A percentile compares a stretch with the other conserved stretches of the same genome.
These are phyloP conservation scores for Knoxia roxburghii DNA, from an alignment of 257 asterid species.

Conservation along the genomic window DNA sequence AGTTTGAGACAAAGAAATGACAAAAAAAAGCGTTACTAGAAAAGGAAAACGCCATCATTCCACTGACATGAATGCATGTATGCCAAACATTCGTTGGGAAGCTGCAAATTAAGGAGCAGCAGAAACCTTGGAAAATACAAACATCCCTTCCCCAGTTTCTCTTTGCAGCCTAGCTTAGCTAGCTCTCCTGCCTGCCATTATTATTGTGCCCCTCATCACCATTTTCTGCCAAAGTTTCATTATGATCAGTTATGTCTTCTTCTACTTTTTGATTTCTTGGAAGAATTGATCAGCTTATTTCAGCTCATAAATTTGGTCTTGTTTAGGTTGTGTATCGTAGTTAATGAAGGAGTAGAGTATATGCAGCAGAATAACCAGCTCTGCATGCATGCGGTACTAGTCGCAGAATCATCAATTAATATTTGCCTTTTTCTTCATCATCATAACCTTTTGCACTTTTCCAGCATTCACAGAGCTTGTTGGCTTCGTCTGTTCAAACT, in stretches of 20 bases:
- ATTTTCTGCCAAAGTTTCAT: not conserved
- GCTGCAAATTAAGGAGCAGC: conserved; percentile 32
- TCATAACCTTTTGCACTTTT: no score
- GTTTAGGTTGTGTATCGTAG: no score
- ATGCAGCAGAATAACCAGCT: no score
- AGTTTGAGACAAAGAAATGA: conserved; percentile 6
- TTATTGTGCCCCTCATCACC: conserved; percentile 12
- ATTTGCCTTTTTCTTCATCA: no score
- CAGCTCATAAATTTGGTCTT: no score
- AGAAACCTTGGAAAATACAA: conserved; percentile 38
- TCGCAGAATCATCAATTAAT: no score
- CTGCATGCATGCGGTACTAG: no score
- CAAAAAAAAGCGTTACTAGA: conserved; percentile 18
- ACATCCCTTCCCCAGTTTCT: conserved; percentile 11
- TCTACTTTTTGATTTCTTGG: conserved; percentile 27
- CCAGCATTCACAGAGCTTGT: no score
- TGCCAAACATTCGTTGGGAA: conserved; percentile 54
- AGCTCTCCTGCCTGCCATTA: no score
- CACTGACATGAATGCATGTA: conserved; percentile 34
- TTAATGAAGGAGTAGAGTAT: no score
- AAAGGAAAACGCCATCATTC: conserved; percentile 42
- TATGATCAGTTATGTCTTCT: not conserved
- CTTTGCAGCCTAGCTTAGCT: not conserved
- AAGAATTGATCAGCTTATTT: conserved; percentile 31
- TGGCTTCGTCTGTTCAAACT: no score